phyloP scores from a whole-genome alignment of 768 basidiomycete genomes.

The Phaffia australis region DNA sequence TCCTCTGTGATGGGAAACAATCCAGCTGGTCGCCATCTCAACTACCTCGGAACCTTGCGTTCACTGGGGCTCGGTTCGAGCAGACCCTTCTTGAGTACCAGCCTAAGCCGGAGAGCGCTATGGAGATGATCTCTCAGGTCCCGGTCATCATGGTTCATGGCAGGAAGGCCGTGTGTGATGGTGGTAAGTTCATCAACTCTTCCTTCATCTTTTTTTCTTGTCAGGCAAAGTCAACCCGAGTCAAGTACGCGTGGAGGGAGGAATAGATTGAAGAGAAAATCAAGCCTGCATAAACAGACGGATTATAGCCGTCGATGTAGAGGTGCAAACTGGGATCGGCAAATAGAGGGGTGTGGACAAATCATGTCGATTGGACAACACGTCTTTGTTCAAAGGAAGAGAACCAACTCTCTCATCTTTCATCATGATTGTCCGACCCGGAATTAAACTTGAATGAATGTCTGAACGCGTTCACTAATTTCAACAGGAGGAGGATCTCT shows the following conservation, averaged over 20 bases:
- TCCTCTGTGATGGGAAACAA: not conserved
- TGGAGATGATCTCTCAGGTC: slow-evolving; percentile 76
- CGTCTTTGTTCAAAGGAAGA: not conserved
- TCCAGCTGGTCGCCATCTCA: slow-evolving; percentile 23
- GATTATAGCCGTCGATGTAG: no score
- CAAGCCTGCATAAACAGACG: no score
- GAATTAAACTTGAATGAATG: not conserved
- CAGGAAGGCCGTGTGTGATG: slow-evolving; percentile 84
- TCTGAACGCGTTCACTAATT: not conserved
- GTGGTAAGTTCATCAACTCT: slow-evolving; percentile 52
- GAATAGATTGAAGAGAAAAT: no score
- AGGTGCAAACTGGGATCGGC: no score
- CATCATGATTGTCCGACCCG: not conserved
- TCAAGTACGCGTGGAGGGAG: no score
- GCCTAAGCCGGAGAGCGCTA: slow-evolving; percentile 78
- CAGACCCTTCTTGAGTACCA: slow-evolving; percentile 80
- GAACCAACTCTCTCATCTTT: not conserved
- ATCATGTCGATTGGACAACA: not conserved
- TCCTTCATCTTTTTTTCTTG: not conserved
- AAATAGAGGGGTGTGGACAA: no score
- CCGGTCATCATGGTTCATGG: slow-evolving; percentile 71
- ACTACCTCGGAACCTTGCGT: slow-evolving; percentile 28
- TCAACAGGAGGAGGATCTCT: slow-evolving; percentile 74
- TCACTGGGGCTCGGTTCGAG: slow-evolving; percentile 69
- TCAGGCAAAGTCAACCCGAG: no score